Conservation (phyloP, 352 stramenopile species). For the Globisporangium solare region DNA sequence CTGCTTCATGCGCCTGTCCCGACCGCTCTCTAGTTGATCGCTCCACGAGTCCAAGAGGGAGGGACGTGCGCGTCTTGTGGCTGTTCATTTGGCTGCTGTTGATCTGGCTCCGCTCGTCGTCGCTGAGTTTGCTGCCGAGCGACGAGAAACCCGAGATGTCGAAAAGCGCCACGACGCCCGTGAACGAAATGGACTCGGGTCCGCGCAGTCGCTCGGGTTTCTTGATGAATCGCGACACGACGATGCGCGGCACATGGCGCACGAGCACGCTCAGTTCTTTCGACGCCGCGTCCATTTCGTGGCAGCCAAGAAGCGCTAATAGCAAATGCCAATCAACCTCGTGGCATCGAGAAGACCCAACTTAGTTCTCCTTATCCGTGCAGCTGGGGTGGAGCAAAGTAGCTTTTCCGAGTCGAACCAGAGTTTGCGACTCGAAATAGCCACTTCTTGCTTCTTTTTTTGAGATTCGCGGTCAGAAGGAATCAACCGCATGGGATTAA, state of each 20-base stretch:
- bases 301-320: no score
- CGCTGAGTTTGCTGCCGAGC: conserved; percentile 65
- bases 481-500: no score
- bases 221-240: conserved; percentile 52
- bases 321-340: no score
- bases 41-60: neutral
- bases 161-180: conserved; percentile 72
- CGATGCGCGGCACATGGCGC: conserved; percentile 72
- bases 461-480: no score
- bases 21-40: no score
- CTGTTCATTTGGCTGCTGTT: conserved; percentile 12
- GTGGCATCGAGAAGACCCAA: no score
- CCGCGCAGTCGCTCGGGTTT: conserved; percentile 41
- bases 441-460: no score
- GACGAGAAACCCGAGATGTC: conserved; percentile 86
- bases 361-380: no score
- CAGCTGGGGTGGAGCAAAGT: no score
- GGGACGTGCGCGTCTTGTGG: neutral
- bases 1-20: no score
- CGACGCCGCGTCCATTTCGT: conserved; percentile 24
- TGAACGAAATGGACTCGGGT: conserved; percentile 43
- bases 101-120: conserved; percentile 50
- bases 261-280: conserved; percentile 64
- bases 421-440: no score
- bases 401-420: no score